Evolutionary conservation across 129 eudicot species (phyloP).

Genomic region (Tagetes erecta): DNA sequence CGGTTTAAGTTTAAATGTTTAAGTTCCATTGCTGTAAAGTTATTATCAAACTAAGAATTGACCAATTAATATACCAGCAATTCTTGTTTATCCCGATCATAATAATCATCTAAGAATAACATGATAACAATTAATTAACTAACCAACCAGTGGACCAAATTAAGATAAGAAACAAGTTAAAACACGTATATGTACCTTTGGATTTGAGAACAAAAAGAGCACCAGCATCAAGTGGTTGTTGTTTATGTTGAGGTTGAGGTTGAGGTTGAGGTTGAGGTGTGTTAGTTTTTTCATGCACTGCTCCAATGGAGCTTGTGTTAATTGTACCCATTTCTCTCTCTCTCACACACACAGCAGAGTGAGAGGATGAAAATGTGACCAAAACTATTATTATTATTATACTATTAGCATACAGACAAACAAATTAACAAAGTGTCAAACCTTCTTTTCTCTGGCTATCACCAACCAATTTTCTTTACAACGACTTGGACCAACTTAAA

Average conservation of each 20-base stretch:
- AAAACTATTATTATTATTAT: not conserved
- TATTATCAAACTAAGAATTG: no score
- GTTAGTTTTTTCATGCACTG: conserved; percentile 22
- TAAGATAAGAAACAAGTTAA: not conserved
- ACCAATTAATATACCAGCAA: no score
- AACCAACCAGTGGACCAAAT: not conserved
- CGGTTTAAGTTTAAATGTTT: no score
- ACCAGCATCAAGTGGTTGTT: conserved; percentile 74
- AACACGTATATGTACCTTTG: conserved; percentile 50
- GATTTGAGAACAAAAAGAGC: conserved; percentile 96
- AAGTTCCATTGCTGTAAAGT: no score
- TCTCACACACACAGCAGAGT: not conserved
- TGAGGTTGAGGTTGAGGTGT: no score
- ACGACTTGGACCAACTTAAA: no score
- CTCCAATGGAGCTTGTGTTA: conserved; percentile 30
- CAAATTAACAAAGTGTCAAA: not conserved
- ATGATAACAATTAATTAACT: not conserved
- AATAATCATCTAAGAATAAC: not conserved
- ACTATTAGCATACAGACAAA: not conserved
- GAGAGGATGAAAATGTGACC: not conserved
- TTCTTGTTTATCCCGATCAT: no score
- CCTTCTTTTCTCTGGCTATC: not conserved
- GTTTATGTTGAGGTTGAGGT: no score
- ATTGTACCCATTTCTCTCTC: conserved; percentile 27
- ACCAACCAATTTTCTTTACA: not conserved